phyloP scores from a whole-genome alignment of 129 eudicot species.

The Helichrysum umbraculigerum region DNA sequence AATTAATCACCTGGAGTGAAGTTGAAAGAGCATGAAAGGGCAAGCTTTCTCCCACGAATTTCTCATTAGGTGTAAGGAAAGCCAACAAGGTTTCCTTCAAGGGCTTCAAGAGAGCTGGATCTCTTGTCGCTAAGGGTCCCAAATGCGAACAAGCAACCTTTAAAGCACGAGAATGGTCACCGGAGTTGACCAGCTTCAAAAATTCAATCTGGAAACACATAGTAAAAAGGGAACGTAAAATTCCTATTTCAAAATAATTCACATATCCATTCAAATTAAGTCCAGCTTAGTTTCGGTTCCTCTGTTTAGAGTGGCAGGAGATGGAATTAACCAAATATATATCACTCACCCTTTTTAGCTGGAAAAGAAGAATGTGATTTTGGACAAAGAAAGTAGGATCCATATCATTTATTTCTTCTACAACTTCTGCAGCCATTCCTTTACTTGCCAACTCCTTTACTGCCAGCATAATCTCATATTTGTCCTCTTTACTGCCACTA shows the following conservation, averaged over 20 bases:
- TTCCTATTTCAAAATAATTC: neutral
- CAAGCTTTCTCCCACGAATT: slow-evolving; percentile 46
- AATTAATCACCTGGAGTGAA: slow-evolving; percentile 76
- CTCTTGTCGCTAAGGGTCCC: slow-evolving; percentile 91
- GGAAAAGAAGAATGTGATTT: slow-evolving; percentile 71
- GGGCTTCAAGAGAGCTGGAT: slow-evolving; percentile 77
- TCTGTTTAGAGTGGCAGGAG: neutral
- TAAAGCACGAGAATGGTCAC: slow-evolving; percentile 76
- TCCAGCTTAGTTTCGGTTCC: too few relatives aligned
- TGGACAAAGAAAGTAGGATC: slow-evolving; percentile 64
- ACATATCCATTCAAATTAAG: neutral
- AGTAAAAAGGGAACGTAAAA: neutral
- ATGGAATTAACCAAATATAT: slow-evolving; percentile 12
- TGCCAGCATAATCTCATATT: slow-evolving; percentile 70
- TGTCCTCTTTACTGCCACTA: slow-evolving; percentile 47
- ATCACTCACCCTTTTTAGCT: slow-evolving; percentile 78
- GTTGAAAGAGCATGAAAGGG: slow-evolving; percentile 80
- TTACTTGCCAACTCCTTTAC: slow-evolving; percentile 79
- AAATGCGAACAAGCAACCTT: slow-evolving; percentile 73
- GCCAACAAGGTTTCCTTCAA: slow-evolving; percentile 82
- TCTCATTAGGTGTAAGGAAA: slow-evolving; percentile 72
- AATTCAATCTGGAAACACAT: slow-evolving; percentile 73
- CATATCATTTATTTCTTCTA: slow-evolving; percentile 78
- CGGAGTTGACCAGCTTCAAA: slow-evolving; percentile 74
- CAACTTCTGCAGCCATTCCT: slow-evolving; percentile 97